phyloP scores from a whole-genome alignment of 2,329 filamentous ascomycete species.

The Exophiala sp. region DNA sequence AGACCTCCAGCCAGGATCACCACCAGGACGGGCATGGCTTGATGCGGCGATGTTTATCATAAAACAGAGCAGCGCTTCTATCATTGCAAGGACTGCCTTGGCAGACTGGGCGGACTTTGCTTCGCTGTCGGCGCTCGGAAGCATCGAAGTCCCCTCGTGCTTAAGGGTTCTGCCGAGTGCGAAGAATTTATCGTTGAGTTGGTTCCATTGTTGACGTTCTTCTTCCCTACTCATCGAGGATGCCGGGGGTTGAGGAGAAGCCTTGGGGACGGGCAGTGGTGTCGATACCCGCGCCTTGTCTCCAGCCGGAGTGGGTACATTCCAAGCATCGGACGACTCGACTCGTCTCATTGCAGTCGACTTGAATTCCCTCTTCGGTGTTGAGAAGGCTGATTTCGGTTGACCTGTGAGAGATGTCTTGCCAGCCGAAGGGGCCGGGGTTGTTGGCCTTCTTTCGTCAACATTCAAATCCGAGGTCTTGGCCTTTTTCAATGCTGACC shows the following conservation, averaged over 20 bases:
- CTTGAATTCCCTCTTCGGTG: slow-evolving; percentile 42
- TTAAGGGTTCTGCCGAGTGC: slow-evolving; percentile 43
- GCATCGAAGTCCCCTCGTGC: slow-evolving; percentile 35
- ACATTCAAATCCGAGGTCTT: slow-evolving; percentile 14
- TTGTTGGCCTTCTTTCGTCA: slow-evolving; percentile 33
- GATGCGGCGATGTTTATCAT: slow-evolving; percentile 44
- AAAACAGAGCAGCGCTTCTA: slow-evolving; percentile 45
- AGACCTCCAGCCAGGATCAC: slow-evolving; percentile 42
- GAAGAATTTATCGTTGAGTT: slow-evolving; percentile 40
- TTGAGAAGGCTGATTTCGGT: slow-evolving; percentile 33
- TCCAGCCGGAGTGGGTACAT: slow-evolving; percentile 38
- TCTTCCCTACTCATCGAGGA: slow-evolving; percentile 29
- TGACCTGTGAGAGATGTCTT: slow-evolving; percentile 32
- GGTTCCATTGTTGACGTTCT: slow-evolving; percentile 40
- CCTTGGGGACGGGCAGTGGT: slow-evolving; percentile 26
- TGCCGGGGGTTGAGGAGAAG: slow-evolving; percentile 22
- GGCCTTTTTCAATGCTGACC: slow-evolving; percentile 26
- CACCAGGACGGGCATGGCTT: slow-evolving; percentile 36
- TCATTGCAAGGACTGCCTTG: slow-evolving; percentile 22
- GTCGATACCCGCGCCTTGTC: slow-evolving; percentile 28
- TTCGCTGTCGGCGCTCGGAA: slow-evolving; percentile 29
- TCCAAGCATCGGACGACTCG: slow-evolving; percentile 34
- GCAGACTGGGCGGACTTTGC: slow-evolving; percentile 29
- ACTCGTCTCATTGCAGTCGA: slow-evolving; percentile 36
- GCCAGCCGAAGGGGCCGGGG: slow-evolving; percentile 33